A percentile compares a stretch with the other conserved stretches of the same genome.
Evolutionary conservation across 1,139 yeast species (phyloP).

Genomic region (Magnusiomyces tetraspermus): DNA sequence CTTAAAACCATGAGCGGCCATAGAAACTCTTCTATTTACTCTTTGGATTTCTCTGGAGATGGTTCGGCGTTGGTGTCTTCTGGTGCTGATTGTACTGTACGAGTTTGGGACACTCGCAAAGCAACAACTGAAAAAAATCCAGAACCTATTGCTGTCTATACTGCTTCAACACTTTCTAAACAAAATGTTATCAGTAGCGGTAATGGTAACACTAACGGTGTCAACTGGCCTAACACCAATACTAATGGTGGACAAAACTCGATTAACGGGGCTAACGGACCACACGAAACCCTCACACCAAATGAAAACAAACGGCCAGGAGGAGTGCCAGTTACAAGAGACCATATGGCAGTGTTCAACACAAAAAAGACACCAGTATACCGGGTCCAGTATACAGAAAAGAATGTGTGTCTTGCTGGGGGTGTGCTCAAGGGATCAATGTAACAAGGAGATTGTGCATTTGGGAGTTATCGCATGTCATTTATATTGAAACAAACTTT

Average conservation of each 20-base stretch:
- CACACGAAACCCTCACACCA: conserved; percentile 17
- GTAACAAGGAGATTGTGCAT: neutral
- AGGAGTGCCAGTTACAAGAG: conserved; percentile 72
- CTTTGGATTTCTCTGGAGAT: conserved; percentile 76
- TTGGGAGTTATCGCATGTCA: neutral
- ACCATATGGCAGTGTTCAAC: conserved; percentile 87
- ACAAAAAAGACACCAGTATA: conserved; percentile 92
- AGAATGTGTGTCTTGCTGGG: conserved; percentile 86
- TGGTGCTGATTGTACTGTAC: conserved; percentile 84
- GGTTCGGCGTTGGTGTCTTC: conserved; percentile 86
- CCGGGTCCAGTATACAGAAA: conserved; percentile 82
- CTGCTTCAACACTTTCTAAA: neutral
- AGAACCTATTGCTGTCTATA: conserved; percentile 55
- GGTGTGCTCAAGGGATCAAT: conserved; percentile 58
- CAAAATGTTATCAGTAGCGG: conserved; percentile 13
- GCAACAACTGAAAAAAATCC: conserved; percentile 76
- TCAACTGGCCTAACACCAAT: no score
- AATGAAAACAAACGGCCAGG: conserved; percentile 41
- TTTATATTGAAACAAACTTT: no score
- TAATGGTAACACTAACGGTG: conserved; percentile 14
- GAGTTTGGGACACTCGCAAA: conserved; percentile 92
- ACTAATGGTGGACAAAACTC: neutral
- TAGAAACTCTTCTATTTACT: conserved; percentile 77
- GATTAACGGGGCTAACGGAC: conserved; percentile 9
- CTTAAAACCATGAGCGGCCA: conserved; percentile 79